Evolutionary conservation across 805 yeast genomes (phyloP), one percentile per base, ranked within the genome.

Genomic region (Suhomyces sp.): DNA sequence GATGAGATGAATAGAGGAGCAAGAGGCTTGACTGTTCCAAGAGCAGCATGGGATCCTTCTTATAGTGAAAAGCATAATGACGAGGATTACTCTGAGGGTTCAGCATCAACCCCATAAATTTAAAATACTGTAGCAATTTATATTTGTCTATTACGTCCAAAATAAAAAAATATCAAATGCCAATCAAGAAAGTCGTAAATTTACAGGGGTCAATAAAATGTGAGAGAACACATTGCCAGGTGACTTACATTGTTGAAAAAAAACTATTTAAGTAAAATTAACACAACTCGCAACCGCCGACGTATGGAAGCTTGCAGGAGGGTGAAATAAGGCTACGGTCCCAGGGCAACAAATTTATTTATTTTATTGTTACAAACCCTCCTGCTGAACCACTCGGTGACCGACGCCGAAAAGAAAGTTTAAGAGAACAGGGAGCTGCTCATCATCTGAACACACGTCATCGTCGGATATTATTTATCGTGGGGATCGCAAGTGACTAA

Each of bases 41-140:
- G 71, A 10, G 79, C 78, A 29, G 69, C 77, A 13, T 77, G 81
- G 81, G 68, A 75, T 56, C 80, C 81, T 8, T 54, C 76, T 7
- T 68, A 67, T 53, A 57, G 60, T 6, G 69, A 64, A 46, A 60
- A 63, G 46, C 53, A 53, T 31, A 50, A 55, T 19, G 64, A 60
- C 29, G 69, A 61, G 40, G 63, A 59, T 10, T 67, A 61, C 49
- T 62, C 70, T 8, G 69, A 66, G 46, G 63, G 55, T 8, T 58
- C 63, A 13, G 37, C 49, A 8, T 51, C 57, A 12, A 46, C 54
- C n/a, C 52, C 48, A 43, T 50, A 31, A 41, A 35, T 43, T 8
- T 37, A 37, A 22, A 21, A 37, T 37, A 17, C n/a, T 37, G 3
- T n/a, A 37, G 22, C 21, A 37, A 17, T 37, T 37, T 37, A 37